phyloP scores from a whole-genome alignment of 2,329 filamentous ascomycete species.

The Trichoderma koningiopsis region DNA sequence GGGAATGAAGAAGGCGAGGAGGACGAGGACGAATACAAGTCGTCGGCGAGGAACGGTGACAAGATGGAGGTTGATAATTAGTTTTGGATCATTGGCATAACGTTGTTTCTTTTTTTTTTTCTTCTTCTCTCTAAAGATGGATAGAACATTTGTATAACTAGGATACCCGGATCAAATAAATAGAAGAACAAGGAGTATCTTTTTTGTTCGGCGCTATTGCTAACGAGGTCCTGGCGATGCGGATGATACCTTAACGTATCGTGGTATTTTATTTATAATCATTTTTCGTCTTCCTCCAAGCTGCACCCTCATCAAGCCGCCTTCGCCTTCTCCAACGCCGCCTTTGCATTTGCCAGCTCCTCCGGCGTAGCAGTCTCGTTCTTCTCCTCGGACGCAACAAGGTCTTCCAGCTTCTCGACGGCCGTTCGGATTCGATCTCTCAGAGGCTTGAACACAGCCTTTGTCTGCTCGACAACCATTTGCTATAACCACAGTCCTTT shows the following conservation, averaged over 20 bases:
- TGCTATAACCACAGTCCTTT: constrained; percentile 51
- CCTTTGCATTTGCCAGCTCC: constrained; percentile 59
- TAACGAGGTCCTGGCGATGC: constrained; percentile 5
- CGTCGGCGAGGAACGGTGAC: constrained; percentile 52
- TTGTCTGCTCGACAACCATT: constrained; percentile 83
- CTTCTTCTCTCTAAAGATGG: neutral
- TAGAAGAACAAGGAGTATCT: neutral
- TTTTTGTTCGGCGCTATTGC: neutral
- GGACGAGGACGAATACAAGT: constrained; percentile 34
- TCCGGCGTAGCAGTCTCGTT: constrained; percentile 45
- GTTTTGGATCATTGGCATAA: neutral
- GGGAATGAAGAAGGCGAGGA: constrained; percentile 44
- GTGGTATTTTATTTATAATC: neutral
- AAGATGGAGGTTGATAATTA: constrained; percentile 66
- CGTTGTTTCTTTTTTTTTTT: neutral
- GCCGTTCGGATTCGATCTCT: constrained; percentile 71
- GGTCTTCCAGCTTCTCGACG: constrained; percentile 71
- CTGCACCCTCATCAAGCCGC: neutral
- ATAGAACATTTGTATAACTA: constrained; percentile 28
- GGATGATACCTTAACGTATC: neutral
- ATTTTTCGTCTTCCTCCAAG: neutral
- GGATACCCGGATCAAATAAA: constrained; percentile 28
- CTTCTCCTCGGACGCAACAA: constrained; percentile 67
- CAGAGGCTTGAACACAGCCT: constrained; percentile 75
- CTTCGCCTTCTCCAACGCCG: constrained; percentile 55